Conservation (phyloP, 164 flowering plant species). For the Cinnamomum micranthum region DNA sequence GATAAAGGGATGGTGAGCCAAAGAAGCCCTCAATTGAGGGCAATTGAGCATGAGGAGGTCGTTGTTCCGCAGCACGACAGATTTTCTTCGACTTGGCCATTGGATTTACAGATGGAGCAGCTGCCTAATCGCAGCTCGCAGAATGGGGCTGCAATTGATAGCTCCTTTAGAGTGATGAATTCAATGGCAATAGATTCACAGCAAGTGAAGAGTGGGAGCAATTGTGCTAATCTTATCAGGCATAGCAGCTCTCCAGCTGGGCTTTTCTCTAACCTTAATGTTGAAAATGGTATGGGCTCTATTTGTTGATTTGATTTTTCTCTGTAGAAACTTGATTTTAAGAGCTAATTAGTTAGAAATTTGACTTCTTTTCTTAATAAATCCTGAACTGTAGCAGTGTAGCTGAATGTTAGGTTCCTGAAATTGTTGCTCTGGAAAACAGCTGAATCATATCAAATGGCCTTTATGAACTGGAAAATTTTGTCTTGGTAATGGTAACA, state of each 20-base stretch:
- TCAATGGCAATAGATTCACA: constrained; percentile 26
- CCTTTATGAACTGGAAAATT: neutral
- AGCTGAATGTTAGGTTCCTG: neutral
- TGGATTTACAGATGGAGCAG: constrained; percentile 10
- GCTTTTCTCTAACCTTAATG: constrained; percentile 42
- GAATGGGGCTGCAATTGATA: constrained; percentile 14
- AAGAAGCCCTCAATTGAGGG: constrained; percentile 10
- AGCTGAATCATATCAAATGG: neutral
- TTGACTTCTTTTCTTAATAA: too few relatives aligned
- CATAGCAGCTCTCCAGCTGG: constrained; percentile 97
- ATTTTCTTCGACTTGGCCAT: constrained; percentile 10
- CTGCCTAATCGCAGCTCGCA: constrained; percentile 22
- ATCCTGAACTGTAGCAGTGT: too few relatives aligned
- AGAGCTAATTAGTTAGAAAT: too few relatives aligned
- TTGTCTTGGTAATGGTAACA: neutral
- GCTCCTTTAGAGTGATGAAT: constrained; percentile 19
- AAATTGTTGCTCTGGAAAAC: neutral
- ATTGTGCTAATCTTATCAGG: constrained; percentile 52
- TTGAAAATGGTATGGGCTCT: constrained; percentile 54
- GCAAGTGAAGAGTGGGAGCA: constrained; percentile 26
- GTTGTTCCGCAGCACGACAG: neutral
- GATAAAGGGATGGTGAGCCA: constrained; percentile 5
- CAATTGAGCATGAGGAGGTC: neutral
- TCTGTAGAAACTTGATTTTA: neutral
- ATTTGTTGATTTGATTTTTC: neutral